Evolutionary conservation across 805 yeast species (phyloP), one percentile per base, ranked within the genome.

Genomic region (Wickerhamiella parazyma): DNA sequence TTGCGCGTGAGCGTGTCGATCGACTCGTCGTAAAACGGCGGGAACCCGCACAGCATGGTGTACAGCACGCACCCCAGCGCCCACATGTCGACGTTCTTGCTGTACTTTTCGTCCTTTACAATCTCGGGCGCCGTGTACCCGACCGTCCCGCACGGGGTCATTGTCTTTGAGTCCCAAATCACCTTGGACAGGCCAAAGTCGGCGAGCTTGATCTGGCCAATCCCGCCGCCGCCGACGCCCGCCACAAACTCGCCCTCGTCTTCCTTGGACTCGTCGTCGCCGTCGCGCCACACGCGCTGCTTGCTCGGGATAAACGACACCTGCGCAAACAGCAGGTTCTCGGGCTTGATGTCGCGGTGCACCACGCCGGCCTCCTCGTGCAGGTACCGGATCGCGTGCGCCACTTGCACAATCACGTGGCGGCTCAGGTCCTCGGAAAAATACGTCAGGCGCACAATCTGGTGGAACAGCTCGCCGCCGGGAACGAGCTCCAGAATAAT

Each of bases 41-140:
- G 98, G 64, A 91, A 91, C 3, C 98, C 98, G 65, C 97, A 91
- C 28, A 91, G 66, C 35, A 91, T 67, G 0, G 97, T 91, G 58
- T 91, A 91, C 44, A 91, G 64, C 0, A 91, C 95, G 64, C 98
- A 91, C 0, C 98, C 98, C 44, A 91, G 68, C 4, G 96, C 96
- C 98, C 98, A 91, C 91, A 91, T 84, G 60, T 91, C 98, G 29
- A 91, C 98, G 50, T 86, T 80, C 65, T 83, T 85, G 1, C 95
- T 82, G 58, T 91, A 91, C 38, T 78, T 71, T 65, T 87, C 94
- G 61, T 91, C 97, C 51, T 80, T 78, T 33, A 91, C 97, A 53
- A 91, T 89, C 62, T 91, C 98, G 0, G 98, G 98, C 0, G 98
- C 98, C 2, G 97, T 89, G 57, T 91, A 91, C 3, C 97, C 97